Evolutionary conservation across 164 flowering plant species (phyloP), one percentile per base, ranked within the genome.

Genomic region (Stephania yunnanensis): DNA sequence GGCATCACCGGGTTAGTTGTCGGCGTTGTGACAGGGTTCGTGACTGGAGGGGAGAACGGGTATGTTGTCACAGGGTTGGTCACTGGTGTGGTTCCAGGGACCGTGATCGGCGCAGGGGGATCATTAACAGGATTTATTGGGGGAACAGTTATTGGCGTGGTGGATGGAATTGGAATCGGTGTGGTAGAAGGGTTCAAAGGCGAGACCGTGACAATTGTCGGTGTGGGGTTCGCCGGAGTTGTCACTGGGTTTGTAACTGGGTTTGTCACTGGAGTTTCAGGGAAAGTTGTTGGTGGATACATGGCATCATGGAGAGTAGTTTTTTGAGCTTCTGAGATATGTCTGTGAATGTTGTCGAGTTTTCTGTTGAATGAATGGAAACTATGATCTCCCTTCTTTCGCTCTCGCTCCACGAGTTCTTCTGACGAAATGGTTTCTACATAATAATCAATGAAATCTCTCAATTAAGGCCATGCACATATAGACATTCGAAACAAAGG

Each of bases 61-160:
- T 79, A 58, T 1, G 78, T 83, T 19, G 90, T 83, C 11, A 80
- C 87, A 7, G 94, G 94, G 50, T 86, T 88, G 6, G 87, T 85
- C 4, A 71, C 13, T 20, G 79, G 76, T 13, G 78, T 55, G 36
- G 74, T n/a, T 29, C 10, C 12, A 13, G 77, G 77, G 45, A 66
- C 58, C 8, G 71, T 78, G 46, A 45, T 10, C 1, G 75, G 75
- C 44, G 25, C 25, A 25, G 76, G 58, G 42, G 42, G 42, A 36
- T 36, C 2, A 29, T 71, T 48, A 7, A 63, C 50, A 17, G 80
- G 73, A 17, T 71, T 48, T 71, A 50, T 22, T 10, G 72, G 48
- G 12, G 58, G 72, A n/a, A 48, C 30, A 20, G 17, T 70, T 8
- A 50, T 42, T 3, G 73, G 81, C 46, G 73, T 79, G 15, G 81